Base-by-base conservation (phyloP, 208 protist species). In the Leptomonas pyrrhocoris region DNA sequence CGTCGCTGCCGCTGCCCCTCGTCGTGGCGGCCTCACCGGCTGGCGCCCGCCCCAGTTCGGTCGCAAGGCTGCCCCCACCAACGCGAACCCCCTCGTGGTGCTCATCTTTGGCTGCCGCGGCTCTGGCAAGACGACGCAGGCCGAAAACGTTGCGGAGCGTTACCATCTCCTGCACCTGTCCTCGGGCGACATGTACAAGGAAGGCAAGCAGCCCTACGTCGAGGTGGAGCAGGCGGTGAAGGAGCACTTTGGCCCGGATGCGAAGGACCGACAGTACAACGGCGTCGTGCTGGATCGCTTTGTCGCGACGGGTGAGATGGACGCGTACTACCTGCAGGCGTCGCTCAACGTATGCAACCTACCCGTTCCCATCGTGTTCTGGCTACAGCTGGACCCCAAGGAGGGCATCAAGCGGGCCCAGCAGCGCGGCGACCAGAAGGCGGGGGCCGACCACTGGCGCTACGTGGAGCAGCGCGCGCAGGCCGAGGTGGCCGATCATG, bases 271-370 rank as follows among this genome's bases (percentile, higher is more conserved):
- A 16, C 38, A 64, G 27, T 94, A 91, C 77, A 85, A 86, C 68
- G 92, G 92, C 54, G 51, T 94, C 27, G 87, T 94, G 25, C 78
- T 96, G 8, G 92, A 96, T 70, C 89, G 89, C 48, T 96, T 94
- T 73, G 80, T 96, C 74, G 84, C 74, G 0, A 85, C 76, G 30
- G 89, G 85, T 43, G 85, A 91, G 53, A 84, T 85, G 68, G 92
- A 96, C 65, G 86, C 84, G 18, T 96, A 94, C 65, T 96, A 94
- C 65, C 67, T 96, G 3, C 84, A 94, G 69, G 77, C 79, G 36
- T 73, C 78, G 0, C 74, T 96, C 23, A 67, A 79, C 31, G 60
- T 79, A 21, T 82, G 75, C 27, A 50, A 75, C 28, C 69, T 96
- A 18, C 88, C 86, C 7, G 81, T 92, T 21, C 89, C 89, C 7